phyloP scores from a whole-genome alignment of 106 monocot genomes.

The Ottelia alismoides region DNA sequence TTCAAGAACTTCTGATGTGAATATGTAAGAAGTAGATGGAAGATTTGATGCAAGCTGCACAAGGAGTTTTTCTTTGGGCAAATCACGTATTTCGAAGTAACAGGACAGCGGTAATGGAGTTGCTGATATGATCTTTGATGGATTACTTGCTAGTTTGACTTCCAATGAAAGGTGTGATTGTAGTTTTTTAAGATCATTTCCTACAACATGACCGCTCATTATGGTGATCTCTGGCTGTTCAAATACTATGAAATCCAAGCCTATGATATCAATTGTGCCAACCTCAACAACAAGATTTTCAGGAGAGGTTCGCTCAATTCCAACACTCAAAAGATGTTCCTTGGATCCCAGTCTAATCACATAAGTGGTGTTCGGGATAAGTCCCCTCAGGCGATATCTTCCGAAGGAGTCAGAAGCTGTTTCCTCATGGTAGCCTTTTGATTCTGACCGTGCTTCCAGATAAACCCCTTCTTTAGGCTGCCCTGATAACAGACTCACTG shows the following conservation, averaged over 20 bases:
- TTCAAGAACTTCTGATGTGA: slow-evolving; percentile 73
- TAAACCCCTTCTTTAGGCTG: slow-evolving; percentile 71
- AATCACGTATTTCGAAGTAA: slow-evolving; percentile 71
- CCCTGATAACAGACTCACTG: slow-evolving; percentile 65
- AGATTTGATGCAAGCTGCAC: slow-evolving; percentile 57
- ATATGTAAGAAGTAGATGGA: slow-evolving; percentile 33
- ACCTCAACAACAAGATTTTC: no score
- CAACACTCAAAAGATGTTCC: slow-evolving; percentile 21
- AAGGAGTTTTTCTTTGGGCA: slow-evolving; percentile 64
- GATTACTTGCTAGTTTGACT: slow-evolving; percentile 49
- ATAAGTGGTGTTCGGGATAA: slow-evolving; percentile 70
- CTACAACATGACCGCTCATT: slow-evolving; percentile 82
- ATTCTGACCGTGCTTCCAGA: slow-evolving; percentile 82
- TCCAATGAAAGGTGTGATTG: slow-evolving; percentile 78
- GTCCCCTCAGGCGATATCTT: slow-evolving; percentile 83
- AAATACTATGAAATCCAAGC: slow-evolving; percentile 78
- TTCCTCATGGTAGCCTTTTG: slow-evolving; percentile 86
- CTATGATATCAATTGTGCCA: slow-evolving; percentile 57
- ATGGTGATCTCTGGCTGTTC: slow-evolving; percentile 74
- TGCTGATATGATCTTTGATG: slow-evolving; percentile 46
- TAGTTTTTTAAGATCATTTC: slow-evolving; percentile 36
- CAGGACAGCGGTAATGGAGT: slow-evolving; percentile 63
- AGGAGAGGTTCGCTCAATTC: slow-evolving; percentile 86
- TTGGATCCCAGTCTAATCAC: slow-evolving; percentile 41
- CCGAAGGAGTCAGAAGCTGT: slow-evolving; percentile 59